Evolutionary conservation across 306 rosid species (phyloP), one percentile per base, ranked within the genome.

Genomic region (Elaeagnus macrophylla): DNA sequence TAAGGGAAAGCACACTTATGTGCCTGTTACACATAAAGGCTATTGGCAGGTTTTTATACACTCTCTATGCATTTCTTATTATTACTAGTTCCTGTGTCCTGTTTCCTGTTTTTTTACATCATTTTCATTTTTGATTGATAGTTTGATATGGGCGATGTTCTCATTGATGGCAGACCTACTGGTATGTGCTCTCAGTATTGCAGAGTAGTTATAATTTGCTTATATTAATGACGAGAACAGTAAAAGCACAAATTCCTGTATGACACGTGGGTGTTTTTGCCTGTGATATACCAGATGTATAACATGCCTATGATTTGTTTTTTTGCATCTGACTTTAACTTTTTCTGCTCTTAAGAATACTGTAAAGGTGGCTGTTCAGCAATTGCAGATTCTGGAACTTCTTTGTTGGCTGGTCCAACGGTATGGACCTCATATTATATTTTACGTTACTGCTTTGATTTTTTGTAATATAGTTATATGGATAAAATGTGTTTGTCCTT

Each of bases 301-400:
- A 25, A 25, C 32, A 25, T 2, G 7, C 20, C n/a, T 18, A n/a
- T 19, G 0, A 9, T 9, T 19, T 7, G 14, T 19, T 10, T 18
- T 38, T 5, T 61, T 54, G 17, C 54, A 45, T 49, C 71, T 75
- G 58, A 78, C 64, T 45, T 45, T 68, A 9, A 57, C 13, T 18
- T 45, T 25, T 68, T 37, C 37, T 72, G 58, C 55, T 50, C 12
- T 78, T 54, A 81, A 91, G 99, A 91, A 73, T 87, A 67, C 59
- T 91, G 96, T 66, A 52, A 70, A 50, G 59, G 68, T 15, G 83
- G 67, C 41, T 91, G 99, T 65, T 65, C 90, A 6, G 99, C 99
- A 17, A 77, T 91, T 62, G 95, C 99, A 5, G 96, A 91, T 78
- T 91, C 99, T 7, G 99, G 99, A 70, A 91, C 99, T 63, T 86